Base-by-base conservation (phyloP, 306 rosid species). In the Cicer yamashitae region DNA sequence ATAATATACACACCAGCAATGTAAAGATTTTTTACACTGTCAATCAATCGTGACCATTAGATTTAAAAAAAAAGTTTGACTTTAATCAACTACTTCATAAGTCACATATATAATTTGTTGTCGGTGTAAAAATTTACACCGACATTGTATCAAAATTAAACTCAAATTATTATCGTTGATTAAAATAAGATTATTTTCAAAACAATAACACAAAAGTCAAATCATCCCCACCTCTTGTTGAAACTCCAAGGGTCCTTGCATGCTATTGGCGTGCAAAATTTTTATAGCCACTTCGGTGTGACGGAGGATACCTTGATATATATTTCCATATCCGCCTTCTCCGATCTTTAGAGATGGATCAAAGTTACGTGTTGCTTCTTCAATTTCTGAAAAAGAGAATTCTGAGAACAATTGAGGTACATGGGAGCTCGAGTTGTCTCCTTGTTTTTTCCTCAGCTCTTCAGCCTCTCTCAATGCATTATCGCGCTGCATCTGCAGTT, bases 321-420 rank as follows among this genome's bases (percentile, higher is more conserved):
- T 90, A 73, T 81, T 92, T 81, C 99, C 99, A 79, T 92, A 94
- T 62, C 99, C 99, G 25, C 98, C 99, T 77, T 90, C 96, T 80
- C 99, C 99, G 4, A 94, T 88, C 91, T 89, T 90, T 59, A 71
- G 67, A 48, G 96, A 83, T 8, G 74, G 86, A 82, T 85, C 48
- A 45, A 92, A 94, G 66, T 86, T 82, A 47, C 8, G 15, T 17
- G 97, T 92, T 9, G 99, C 96, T 73, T 92, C 93, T 68, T 87
- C 88, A 25, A 94, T 84, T 84, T 94, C 99, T 7, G 76, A 51
- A 78, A 90, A 87, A 9, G 89, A 82, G 87, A 94, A 94, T 64
- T 89, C 96, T 15, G 91, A 82, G 77, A 86, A 90, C 76, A 88
- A 84, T 72, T 74, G 91, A 13, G 89, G 83, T 43, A 77, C 76